Evolutionary conservation across 352 stramenopile species (phyloP).

Genomic region (Phytophthora pseudosyringae): DNA sequence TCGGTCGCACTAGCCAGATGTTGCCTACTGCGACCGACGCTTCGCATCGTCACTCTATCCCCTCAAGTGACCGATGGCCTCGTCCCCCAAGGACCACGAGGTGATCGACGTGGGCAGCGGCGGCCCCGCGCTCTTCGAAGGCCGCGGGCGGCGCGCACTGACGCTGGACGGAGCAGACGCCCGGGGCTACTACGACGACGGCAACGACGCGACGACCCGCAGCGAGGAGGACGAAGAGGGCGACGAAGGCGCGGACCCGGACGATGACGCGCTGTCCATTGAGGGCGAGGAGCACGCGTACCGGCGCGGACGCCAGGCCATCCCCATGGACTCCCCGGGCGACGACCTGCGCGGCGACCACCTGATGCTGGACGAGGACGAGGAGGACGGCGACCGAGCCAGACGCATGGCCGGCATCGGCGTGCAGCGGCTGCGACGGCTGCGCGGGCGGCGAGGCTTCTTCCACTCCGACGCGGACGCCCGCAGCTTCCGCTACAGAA

Average conservation of each 20-base stretch:
- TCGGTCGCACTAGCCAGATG: not conserved
- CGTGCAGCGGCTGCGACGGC: constrained; percentile 40
- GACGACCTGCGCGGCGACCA: constrained; percentile 46
- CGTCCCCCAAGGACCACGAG: constrained; percentile 32
- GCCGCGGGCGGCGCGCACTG: constrained; percentile 20
- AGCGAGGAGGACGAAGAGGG: constrained; percentile 15
- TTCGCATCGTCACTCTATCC: not conserved
- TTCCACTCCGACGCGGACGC: constrained; percentile 48
- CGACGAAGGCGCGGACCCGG: not conserved
- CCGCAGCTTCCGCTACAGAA: constrained; percentile 40
- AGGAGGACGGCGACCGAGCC: constrained; percentile 14
- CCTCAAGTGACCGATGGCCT: constrained; percentile 5
- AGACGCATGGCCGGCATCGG: constrained; percentile 1
- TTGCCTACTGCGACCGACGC: not conserved
- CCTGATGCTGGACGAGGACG: constrained; percentile 42
- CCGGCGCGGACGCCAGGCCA: constrained; percentile 50
- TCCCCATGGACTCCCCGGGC: constrained; percentile 77
- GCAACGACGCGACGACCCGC: constrained; percentile 8
- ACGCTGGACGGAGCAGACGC: constrained; percentile 25
- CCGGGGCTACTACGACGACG: constrained; percentile 11
- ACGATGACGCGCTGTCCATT: constrained; percentile 6
- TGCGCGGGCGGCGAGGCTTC: constrained; percentile 54
- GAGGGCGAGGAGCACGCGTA: constrained; percentile 56
- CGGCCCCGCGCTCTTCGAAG: constrained; percentile 25
- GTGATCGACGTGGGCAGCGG: constrained; percentile 53